Base-by-base conservation (phyloP, 257 asterid genomes). In the Schizonepeta tenuifolia region DNA sequence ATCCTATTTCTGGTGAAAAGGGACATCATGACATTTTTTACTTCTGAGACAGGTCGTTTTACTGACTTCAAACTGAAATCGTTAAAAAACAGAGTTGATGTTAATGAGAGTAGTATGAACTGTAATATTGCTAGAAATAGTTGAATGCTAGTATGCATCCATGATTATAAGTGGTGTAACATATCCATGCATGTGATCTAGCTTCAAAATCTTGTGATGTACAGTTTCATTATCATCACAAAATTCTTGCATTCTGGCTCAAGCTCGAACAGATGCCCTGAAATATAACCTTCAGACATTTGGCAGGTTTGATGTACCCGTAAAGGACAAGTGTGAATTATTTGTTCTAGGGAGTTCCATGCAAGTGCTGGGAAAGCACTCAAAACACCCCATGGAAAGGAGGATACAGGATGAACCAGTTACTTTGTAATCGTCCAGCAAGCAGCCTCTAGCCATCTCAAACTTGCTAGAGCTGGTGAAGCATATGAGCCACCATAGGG, bases 191-290 rank as follows among this genome's bases (percentile, higher is more conserved):
- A 54, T 38, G 47, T n/a, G 14, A 18, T 44, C 20, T 60, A 58
- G 51, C 28, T 50, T 69, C 46, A 66, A 54, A 49, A 11, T 49
- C 40, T 49, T 69, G 73, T 54, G 50, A 38, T 43, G 26, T 44
- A 13, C 24, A 14, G n/a, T 35, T 35, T 77, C 9, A 33, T 57
- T 53, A 11, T 65, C 18, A 62, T 66, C 20, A 70, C 73, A 88
- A 82, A 78, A 84, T 82, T 87, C 38, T 63, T 85, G 83, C 81
- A 82, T 75, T 83, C 77, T 84, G 44, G 56, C 87, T 76, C 78
- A 44, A 35, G 50, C 76, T n/a, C 73, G 70, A 54, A 72, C 72
- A 54, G 82, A 82, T 64, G 87, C 82, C 24, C 80, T 82, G 40
- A 83, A 80, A 72, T 76, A 18, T 56, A 82, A 75, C 65, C 84